Base-by-base conservation (phyloP, 2,329 filamentous ascomycete species). In the Pseudogymnoascus pannorum region DNA sequence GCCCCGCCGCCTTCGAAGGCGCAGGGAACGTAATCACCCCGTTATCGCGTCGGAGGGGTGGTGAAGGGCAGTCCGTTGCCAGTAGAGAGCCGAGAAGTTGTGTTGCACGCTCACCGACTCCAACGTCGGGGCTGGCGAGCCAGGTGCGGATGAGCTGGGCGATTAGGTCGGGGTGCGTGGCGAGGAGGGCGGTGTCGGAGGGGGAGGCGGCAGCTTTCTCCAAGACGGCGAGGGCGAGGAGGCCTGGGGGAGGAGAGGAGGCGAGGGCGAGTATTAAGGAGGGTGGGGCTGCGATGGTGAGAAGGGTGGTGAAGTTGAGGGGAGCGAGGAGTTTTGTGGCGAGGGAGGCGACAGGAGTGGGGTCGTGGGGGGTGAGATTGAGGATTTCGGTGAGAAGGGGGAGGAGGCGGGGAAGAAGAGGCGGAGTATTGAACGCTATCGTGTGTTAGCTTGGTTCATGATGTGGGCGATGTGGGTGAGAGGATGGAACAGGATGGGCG, bases 171-270 rank as follows among this genome's bases (percentile, higher is more conserved):
- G 79, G 77, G 70, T 83, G 76, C 38, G 74, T 75, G 51, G 78
- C 79, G 4, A 87, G 71, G 33, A 80, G 77, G 36, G 78, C 76
- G 31, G 78, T 77, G 58, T 84, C 79, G 58, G 74, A 70, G 11
- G 81, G 77, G 3, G 74, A 74, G 14, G 71, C 69, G 20, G 79
- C 73, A 3, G 82, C 83, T 67, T 86, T 87, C 63, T 80, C 75
- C 26, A 87, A 68, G 60, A 87, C 75, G 60, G 77, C 72, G 66
- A 87, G 76, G 67, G 78, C 83, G 22, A 87, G 79, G 14, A 85
- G 73, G 68, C 84, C 84, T 29, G 81, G 81, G 2, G 81, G 79
- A 0, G 82, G 77, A 0, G 81, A 75, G 1, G 83, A 84, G 54
- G 72, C 71, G 14, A 87, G 74, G 22, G 83, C 83, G 36, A 76